Conservation (phyloP, 2,329 filamentous ascomycete species). For the Harringtonia lauricola region DNA sequence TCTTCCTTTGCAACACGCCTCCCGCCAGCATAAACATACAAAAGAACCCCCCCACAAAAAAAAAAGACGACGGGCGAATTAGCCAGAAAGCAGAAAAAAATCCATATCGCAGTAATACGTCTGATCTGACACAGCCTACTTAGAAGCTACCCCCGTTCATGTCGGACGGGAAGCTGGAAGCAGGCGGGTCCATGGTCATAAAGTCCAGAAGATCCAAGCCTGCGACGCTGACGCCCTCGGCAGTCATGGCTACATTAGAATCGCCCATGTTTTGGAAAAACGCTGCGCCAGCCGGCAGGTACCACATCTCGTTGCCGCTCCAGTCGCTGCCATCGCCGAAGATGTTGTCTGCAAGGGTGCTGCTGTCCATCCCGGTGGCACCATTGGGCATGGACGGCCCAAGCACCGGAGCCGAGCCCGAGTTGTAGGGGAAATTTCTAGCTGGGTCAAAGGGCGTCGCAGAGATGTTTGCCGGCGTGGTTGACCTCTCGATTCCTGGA, state of each 20-base stretch:
- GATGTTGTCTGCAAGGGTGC: conserved; percentile 21
- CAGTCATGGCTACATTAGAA: conserved; percentile 52
- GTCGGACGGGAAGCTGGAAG: neutral
- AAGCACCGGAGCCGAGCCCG: conserved; percentile 34
- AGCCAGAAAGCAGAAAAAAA: no score
- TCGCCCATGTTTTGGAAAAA: conserved; percentile 56
- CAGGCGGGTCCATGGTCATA: conserved; percentile 51
- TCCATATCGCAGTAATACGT: no score
- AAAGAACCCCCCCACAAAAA: no score
- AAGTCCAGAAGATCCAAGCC: conserved; percentile 57
- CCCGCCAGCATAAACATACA: no score
- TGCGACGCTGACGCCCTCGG: conserved; percentile 55
- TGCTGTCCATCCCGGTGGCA: conserved; percentile 17
- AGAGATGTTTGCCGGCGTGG: conserved; percentile 42
- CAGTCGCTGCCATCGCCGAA: conserved; percentile 38
- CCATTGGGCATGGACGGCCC: conserved; percentile 36
- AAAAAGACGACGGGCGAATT: no score
- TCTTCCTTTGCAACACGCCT: no score
- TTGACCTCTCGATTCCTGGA: conserved; percentile 23
- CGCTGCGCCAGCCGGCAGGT: conserved; percentile 50
- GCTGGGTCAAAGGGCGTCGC: conserved; percentile 51
- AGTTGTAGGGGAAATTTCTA: conserved; percentile 42
- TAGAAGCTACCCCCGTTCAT: conserved; percentile 5
- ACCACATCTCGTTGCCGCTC: conserved; percentile 55
- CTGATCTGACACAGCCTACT: no score